Percentiles rank a stretch among this genome's conserved stretches.
These are phyloP conservation scores for Sclerotinia sclerotiorum DNA, from an alignment of 2,329 filamentous ascomycete species.

Conservation along the genomic window DNA sequence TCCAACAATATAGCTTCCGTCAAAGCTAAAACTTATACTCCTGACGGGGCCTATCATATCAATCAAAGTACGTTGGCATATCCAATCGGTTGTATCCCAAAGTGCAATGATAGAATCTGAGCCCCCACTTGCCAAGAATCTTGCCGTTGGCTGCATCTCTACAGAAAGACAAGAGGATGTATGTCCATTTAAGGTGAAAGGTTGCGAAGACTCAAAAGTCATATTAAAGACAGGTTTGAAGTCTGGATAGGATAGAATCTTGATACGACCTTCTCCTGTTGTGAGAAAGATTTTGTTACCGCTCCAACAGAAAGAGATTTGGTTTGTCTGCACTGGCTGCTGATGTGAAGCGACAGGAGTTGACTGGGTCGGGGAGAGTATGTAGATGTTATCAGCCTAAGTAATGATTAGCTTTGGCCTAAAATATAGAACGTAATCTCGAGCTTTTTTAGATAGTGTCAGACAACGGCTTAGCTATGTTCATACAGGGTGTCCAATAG, in stretches of 20 bases:
- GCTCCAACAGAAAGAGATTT: constrained; percentile 72
- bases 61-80: constrained; percentile 69
- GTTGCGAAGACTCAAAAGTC: constrained; percentile 48
- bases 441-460: no score
- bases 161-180: constrained; percentile 69
- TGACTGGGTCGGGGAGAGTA: constrained; percentile 60
- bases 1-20: constrained; percentile 71
- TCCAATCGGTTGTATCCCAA: constrained; percentile 78
- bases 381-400: constrained; percentile 61
- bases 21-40: constrained; percentile 73
- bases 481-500: not conserved
- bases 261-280: constrained; percentile 68
- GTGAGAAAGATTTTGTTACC: constrained; percentile 70
- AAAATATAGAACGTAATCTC: not conserved
- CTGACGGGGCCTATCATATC: constrained; percentile 68
- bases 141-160: constrained; percentile 68
- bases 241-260: constrained; percentile 67
- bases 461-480: not conserved
- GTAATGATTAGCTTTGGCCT: constrained; percentile 7
- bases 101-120: constrained; percentile 73
- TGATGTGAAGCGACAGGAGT: constrained; percentile 58
- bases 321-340: constrained; percentile 66
- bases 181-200: constrained; percentile 67
- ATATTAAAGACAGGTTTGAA: constrained; percentile 56
- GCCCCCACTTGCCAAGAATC: constrained; percentile 72